Base-by-base conservation (phyloP, 768 basidiomycete genomes). In the Boletus tomentosulus region DNA sequence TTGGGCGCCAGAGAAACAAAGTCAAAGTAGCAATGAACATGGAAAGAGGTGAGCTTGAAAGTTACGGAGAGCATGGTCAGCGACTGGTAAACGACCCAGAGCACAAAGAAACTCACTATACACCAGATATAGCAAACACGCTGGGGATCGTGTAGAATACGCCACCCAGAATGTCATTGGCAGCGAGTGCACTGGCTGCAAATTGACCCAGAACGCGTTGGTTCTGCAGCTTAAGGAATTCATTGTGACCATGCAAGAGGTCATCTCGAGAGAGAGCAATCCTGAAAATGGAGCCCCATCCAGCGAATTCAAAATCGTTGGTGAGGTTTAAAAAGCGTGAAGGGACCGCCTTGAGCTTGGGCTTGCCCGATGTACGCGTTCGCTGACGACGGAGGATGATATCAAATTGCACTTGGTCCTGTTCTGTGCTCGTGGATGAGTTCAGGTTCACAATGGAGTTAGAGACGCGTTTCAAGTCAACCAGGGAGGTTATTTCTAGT, bases 91-190 rank as follows among this genome's bases (percentile, higher is more conserved):
- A 52, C 6, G 2, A 9, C 31, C 19, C 38, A 58, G 35, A 46
- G 38, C 11, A 13, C 3, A 16, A 15, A 19, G 0, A n/a, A 34
- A 74, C 82, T 52, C 58, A 85, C 84, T 83, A 87, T n/a, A 88
- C 73, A 19, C 82, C 78, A 3, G 80, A 75, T 19, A 82, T 78
- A 0, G 75, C 78, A 22, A 84, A 78, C 1, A 88, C 81, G 1
- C 79, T 82, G 15, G 87, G 87, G 25, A 88, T 67, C 10, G 86
- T 78, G 55, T 89, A 87, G 57, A 86, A 86, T 2, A 86, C 79
- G 53, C 85, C 79, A 42, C 86, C 83, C 34, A 87, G 72, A 19
- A 89, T 76, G 31, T 82, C 82, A 62, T 86, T 84, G 19, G 85
- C 86, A 13, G 84, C 82, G 9, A 88, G 70, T 0, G 85, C 84